Evolutionary conservation across 257 asterid genomes (phyloP).

Genomic region (Solanum pennellii): DNA sequence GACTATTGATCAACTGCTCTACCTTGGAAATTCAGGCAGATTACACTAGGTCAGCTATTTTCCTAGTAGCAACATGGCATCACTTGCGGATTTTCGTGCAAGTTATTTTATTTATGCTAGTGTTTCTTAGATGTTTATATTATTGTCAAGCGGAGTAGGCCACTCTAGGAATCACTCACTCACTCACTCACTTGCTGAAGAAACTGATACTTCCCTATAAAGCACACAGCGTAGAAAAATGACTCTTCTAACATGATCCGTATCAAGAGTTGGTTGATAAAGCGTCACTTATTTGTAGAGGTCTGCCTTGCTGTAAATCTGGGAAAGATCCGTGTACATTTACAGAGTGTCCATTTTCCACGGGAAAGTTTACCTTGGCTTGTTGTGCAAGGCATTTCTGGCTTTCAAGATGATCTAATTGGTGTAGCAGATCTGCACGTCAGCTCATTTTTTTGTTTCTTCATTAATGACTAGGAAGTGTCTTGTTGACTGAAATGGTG

Average conservation of each 20-base stretch:
- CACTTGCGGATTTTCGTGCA: not conserved
- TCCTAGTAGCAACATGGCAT: not conserved
- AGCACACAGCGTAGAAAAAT: not conserved
- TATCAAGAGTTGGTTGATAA: not conserved
- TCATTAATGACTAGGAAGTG: not conserved
- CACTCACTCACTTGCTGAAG: not conserved
- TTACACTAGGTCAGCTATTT: conserved; percentile 51
- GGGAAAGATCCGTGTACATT: not conserved
- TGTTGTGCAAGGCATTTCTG: not conserved
- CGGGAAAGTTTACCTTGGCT: not conserved
- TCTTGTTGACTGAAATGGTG: not conserved
- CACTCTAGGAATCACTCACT: not conserved
- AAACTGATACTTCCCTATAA: not conserved
- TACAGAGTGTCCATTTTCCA: not conserved
- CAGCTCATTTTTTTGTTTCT: not conserved
- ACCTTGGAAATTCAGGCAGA: conserved; percentile 95
- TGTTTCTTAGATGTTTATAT: not conserved
- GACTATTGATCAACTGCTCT: conserved; percentile 60
- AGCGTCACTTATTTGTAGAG: not conserved
- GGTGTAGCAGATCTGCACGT: not conserved
- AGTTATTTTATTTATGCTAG: not conserved
- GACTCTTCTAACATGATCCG: not conserved
- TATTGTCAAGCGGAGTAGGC: not conserved
- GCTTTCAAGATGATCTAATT: not conserved
- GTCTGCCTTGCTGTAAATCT: not conserved